Base-by-base conservation (phyloP, 2,329 filamentous ascomycete genomes). In the Didymella pinodella region DNA sequence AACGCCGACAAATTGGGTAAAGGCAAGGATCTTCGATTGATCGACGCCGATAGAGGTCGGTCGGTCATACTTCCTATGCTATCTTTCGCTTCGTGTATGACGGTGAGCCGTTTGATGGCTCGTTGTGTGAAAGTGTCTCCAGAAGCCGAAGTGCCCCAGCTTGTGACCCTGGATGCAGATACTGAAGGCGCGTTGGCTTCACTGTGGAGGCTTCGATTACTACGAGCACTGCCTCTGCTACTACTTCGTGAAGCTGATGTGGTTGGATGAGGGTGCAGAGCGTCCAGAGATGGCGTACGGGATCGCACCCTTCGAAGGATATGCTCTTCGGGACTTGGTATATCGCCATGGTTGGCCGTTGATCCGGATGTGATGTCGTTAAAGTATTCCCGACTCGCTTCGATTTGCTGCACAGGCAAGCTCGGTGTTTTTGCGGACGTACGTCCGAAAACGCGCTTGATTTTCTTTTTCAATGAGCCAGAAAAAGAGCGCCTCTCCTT, bases 71-170 rank as follows among this genome's bases (percentile, higher is more conserved):
- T 76, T 11, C 71, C 66, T 16, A 74, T 68, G 29, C 75, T 77
- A 48, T 75, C 72, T 53, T 74, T 76, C 4, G 73, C 81, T 70
- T 90, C 88, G 45, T 85, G 85, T 68, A 90, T 90, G 25, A 88
- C 81, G 2, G 87, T 88, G n/a, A 90, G 76, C 1, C 86, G 82
- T 66, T 89, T 79, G 73, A 59, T 85, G 80, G 80, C 83, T 77
- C 59, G 80, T 58, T 78, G 82, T 58, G 72, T 85, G 6, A 82
- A 75, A 2, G 85, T 82, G 2, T 84, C 86, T 56, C 83, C 83
- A 1, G 82, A 80, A 1, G 84, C 85, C 0, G 89, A 90, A 61
- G 87, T 86, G 4, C 84, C 85, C 90, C 90, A 92, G 72, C 89
- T 92, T 2, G 89, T 91, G 49, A 91, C 85, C 22, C 89, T 69